Base-by-base conservation (phyloP, 2,329 filamentous ascomycete genomes). In the Elsinoe perseae region DNA sequence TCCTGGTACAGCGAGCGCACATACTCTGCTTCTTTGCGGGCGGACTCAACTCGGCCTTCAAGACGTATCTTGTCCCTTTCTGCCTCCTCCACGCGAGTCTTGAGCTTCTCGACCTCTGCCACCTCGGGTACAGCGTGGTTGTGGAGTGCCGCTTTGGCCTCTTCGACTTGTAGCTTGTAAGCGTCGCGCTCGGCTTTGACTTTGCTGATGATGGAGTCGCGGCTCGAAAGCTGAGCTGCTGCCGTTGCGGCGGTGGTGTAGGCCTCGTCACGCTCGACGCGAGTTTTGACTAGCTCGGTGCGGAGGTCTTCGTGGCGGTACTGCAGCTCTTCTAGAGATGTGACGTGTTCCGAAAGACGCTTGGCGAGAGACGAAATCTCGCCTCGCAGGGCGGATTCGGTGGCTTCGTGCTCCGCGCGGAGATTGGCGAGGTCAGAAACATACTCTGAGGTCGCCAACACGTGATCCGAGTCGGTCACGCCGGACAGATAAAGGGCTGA, bases 1-100 rank as follows among this genome's bases (percentile, higher is more conserved):
- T 78, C 73, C 62, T 85, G 83, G 62, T 86, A 87, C 8, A 77
- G 72, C 3, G 74, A 73, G 54, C 80, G 77, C 10, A 76, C 71
- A 62, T 83, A 87, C 1, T 82, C 79, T 23, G 77, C 70, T 3
- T 83, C 79, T 12, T 71, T 72, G 25, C 77, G 69, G 1, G 67
- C 60, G 12, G 62, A 67, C 28, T 65, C 59, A 10, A 72, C 66
- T 6, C 65, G 62, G 34, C 64, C 64, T 8, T 66, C 61, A 4
- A 67, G 60, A 40, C 65, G 64, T 5, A 46, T 44, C 23, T 16
- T 18, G 12, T 56, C 54, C 28, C 46, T 48, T 21, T 62, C 54
- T 2, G 60, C 60, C 36, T 63, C 50, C n/a, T 63, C 61, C n/a
- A 59, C 44, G 27, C 54, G 58, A 2, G 61, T 50, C 2, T 63